Percentiles rank a stretch among this genome's conserved stretches.
These are phyloP conservation scores for Colletotrichum horii DNA, from an alignment of 2,329 filamentous ascomycete genomes.

Conservation along the genomic window DNA sequence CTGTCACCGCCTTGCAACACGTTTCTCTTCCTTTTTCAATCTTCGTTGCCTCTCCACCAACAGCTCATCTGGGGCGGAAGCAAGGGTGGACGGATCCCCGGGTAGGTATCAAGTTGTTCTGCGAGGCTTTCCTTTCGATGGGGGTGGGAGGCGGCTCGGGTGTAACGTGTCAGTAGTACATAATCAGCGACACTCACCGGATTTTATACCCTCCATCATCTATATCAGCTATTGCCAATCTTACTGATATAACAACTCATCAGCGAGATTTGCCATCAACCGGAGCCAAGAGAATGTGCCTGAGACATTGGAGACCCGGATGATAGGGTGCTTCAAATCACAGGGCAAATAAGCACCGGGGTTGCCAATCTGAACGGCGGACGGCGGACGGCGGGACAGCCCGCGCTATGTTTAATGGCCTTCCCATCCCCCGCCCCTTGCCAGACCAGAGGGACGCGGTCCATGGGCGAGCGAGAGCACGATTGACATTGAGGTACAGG, in stretches of 20 bases:
- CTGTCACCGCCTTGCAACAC: constrained; percentile 2
- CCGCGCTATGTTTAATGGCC: not conserved
- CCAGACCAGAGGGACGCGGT: not conserved
- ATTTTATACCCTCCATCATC: not conserved
- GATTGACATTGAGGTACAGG: not conserved
- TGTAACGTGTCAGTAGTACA: not conserved
- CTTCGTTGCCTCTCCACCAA: not conserved
- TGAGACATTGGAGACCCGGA: not conserved
- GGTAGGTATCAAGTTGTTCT: not conserved
- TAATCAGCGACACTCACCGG: not conserved
- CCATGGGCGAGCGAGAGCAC: not conserved
- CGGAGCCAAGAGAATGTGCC: not conserved
- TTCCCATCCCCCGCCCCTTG: not conserved
- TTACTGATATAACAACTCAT: not conserved
- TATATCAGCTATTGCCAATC: not conserved
- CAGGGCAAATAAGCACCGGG: not conserved
- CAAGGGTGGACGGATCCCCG: not conserved
- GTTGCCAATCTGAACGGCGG: not conserved
- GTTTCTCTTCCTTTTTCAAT: not conserved
- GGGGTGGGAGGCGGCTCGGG: not conserved
- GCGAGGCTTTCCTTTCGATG: not conserved
- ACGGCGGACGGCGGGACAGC: constrained; percentile 3
- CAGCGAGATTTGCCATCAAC: not conserved
- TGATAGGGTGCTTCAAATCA: not conserved
- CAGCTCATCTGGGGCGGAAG: not conserved